Percentiles rank a stretch among this genome's conserved stretches.
These are phyloP conservation scores for Colletotrichum sp. DNA, from an alignment of 2,329 filamentous ascomycete genomes.

Conservation along the genomic window DNA sequence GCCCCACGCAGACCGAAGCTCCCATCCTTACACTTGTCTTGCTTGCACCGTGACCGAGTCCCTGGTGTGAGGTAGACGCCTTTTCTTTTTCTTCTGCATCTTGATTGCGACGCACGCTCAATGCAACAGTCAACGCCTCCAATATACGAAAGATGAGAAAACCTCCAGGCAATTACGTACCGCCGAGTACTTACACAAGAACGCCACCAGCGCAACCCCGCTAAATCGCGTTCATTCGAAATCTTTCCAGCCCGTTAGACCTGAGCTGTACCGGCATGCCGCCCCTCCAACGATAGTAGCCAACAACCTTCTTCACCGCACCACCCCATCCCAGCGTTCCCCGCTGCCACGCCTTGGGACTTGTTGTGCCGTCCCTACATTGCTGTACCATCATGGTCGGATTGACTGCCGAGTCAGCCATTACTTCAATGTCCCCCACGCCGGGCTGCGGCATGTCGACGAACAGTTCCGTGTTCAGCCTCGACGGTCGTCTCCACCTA, in stretches of 20 bases:
- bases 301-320: constrained; percentile 45
- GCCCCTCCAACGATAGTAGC: constrained; percentile 32
- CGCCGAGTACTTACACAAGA: not conserved
- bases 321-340: constrained; percentile 51
- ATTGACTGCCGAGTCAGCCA: constrained; percentile 20
- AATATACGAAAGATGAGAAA: not conserved
- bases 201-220: not conserved
- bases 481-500: not conserved
- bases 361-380: constrained; percentile 26
- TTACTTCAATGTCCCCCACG: constrained; percentile 21
- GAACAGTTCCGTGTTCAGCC: constrained; percentile 18
- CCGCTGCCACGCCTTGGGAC: constrained; percentile 43
- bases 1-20: not conserved
- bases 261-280: constrained; percentile 14
- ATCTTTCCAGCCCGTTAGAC: constrained; percentile 3
- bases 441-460: constrained; percentile 17
- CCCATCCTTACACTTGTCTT: not conserved
- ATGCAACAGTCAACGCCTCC: not conserved
- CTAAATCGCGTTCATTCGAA: constrained; percentile 12
- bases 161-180: not conserved
- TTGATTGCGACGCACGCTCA: not conserved
- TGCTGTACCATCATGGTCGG: constrained; percentile 34
- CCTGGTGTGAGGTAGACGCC: not conserved
- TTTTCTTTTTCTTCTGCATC: not conserved
- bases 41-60: not conserved